phyloP scores from a whole-genome alignment of 2,329 filamentous ascomycete species.

The Penicillium sp. region DNA sequence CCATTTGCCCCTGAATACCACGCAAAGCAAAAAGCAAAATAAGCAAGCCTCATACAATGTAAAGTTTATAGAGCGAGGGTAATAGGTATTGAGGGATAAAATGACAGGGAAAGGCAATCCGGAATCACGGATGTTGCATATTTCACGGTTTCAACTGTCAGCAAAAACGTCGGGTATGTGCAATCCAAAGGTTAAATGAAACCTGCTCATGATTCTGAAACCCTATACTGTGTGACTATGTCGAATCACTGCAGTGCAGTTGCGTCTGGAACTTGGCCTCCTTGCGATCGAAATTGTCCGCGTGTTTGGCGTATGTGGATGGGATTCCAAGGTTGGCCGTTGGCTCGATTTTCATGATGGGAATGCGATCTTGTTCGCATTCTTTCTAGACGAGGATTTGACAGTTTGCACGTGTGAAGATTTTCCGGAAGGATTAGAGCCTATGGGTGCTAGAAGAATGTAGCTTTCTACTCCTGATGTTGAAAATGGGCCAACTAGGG shows the following conservation, averaged over 20 bases:
- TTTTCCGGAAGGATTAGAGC: background rate
- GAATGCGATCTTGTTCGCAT: background rate
- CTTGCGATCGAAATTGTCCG: background rate
- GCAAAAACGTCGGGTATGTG: background rate
- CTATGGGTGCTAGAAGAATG: background rate
- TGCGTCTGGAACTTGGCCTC: background rate
- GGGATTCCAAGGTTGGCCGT: background rate
- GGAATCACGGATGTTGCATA: background rate
- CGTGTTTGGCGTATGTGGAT: background rate
- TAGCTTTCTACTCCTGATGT: background rate
- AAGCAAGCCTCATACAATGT: background rate
- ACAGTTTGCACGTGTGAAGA: background rate
- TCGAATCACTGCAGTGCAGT: background rate
- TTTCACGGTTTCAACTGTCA: background rate
- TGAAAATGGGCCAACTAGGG: too few species aligned
- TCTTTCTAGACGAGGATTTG: background rate
- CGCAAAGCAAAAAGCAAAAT: background rate
- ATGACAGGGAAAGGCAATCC: background rate
- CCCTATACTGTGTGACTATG: background rate
- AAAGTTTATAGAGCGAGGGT: background rate
- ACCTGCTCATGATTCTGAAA: background rate
- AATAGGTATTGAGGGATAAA: background rate
- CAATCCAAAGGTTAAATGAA: background rate
- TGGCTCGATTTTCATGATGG: background rate
- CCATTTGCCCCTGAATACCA: background rate